Base-by-base conservation (phyloP, 1,284 basidiomycete genomes). In the Hypsizygus ulmarius region DNA sequence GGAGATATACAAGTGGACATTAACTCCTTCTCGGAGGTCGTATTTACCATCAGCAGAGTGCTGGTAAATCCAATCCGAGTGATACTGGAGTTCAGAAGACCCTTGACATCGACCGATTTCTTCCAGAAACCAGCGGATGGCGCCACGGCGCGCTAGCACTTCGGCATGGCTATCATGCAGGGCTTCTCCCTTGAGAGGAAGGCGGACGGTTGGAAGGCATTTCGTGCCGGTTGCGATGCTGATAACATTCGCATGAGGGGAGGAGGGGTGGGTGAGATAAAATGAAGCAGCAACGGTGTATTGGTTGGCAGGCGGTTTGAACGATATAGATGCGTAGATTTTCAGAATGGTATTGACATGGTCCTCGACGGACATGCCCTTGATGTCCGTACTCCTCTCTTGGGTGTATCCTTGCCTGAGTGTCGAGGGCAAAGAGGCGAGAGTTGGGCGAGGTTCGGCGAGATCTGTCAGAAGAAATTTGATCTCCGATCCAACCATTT, bases 161-260 rank as follows among this genome's bases (percentile, higher is more conserved):
- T 97, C 94, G 2, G 94, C 95, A 64, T 97, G 94, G 40, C 79
- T 84, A 60, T 97, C 94, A 61, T 96, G 92, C 19, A 97, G 55
- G 1, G 84, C 77, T 59, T 97, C 90, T 0, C 94, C 95, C n/a
- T 74, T 69, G 2, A 65, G 59, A 0, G 90, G 83, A 0, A 93
- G 72, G 40, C 76, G 75, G 1, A 66, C 59, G 10, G 72, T 77
- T 0, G 94, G 91, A 0, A 95, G 77, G 57, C 90, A 93, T 70
- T 96, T 97, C 6, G 88, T 86, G 6, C 95, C 94, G 1, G 93
- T 91, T 0, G 82, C 89, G 10, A 93, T 63, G 27, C 87, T 82
- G 34, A 94, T 78, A 44, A 84, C 69, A 52, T 84, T 78, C 34
- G 65, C 42, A 14, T 54, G 45, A 16, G 16, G 43, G 8, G 30